Evolutionary conservation across 208 protist genomes (phyloP), one percentile per base, ranked within the genome.

Genomic region (Naegleria gruberi): DNA sequence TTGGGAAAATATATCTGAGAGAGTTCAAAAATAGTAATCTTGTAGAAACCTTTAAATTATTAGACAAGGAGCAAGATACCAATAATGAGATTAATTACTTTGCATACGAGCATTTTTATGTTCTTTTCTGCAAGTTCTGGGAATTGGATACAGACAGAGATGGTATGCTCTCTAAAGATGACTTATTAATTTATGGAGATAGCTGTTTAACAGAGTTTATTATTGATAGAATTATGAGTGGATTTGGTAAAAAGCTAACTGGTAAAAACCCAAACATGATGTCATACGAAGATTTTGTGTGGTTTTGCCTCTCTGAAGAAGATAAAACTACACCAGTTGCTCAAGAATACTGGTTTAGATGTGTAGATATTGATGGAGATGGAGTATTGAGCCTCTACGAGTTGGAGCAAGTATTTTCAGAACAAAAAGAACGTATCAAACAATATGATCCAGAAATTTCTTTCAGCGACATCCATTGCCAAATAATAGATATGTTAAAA

Each of bases 91-190:
- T 88, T 42, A 87, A 95, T 89, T 99, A 96, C 92, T 99, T 99
- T 93, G 98, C 95, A 34, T 99, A 99, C 93, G 97, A 99, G 93
- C 98, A 99, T 92, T 99, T 99, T 92, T 99, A 99, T 94, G 98
- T 99, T 4, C 93, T 99, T 46, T 99, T 99, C 94, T 99, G 97
- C 95, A 97, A 96, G 82, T 99, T 99, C 93, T 99, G 97, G 98
- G 97, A 99, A 94, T 95, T 99, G 1, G 97, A 99, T 91, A 94
- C 93, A 65, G 96, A 99, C 91, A 93, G 97, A n/a, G 97, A 99
- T 91, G 94, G 97, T 91, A 91, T 96, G 47, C 93, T 99, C 26
- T 93, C 92, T n/a, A 92, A 89, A 47, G 90, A 94, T 45, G 98
- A 99, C 87, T 92, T 99, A 44, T 51, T 92, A 34, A 93, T 93